Base-by-base conservation (phyloP, 768 basidiomycete species). In the Lactarius indigo region DNA sequence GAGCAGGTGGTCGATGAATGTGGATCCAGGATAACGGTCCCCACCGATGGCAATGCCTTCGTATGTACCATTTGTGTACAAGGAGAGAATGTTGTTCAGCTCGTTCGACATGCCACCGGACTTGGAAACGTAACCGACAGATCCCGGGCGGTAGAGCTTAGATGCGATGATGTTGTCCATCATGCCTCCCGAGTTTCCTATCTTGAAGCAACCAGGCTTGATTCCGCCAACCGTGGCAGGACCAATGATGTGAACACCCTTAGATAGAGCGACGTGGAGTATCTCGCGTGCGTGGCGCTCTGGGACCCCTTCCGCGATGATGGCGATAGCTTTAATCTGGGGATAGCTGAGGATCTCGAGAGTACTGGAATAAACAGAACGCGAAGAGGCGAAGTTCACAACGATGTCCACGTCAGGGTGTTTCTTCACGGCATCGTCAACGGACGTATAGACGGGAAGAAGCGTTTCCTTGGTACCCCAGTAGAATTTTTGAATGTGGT, bases 401-500 rank as follows among this genome's bases (percentile, higher is more conserved):
- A 98, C 89, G 62, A 96, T 94, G 75, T 98, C 96, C 66, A 92
- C 96, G 72, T 99, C 96, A 33, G 91, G 85, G 81, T 98, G 96
- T 83, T 98, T 99, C 78, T 86, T 83, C 71, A 90, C 87, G 17
- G 96, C 96, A 75, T 98, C 96, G 62, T 86, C 86, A 71, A 97
- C 84, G 63, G 87, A 87, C 23, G 96, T 96, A 83, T 97, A 99
- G 52, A 99, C 96, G 59, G 97, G 97, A 44, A 99, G 87, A 57
- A 99, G 89, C 3, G 96, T 96, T 84, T 98, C 97, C 82, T 93
- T 94, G 47, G 97, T 98, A 64, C 97, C 97, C 97, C 97, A 98
- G 85, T 99, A 98, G 87, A 99, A 98, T 83, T 99, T 99, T 82
- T 99, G 97, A 79, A 98, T 97, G 81, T 98, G 97, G 81, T 98